phyloP scores from a whole-genome alignment of 768 basidiomycete genomes.

The Lactarius psammicola region DNA sequence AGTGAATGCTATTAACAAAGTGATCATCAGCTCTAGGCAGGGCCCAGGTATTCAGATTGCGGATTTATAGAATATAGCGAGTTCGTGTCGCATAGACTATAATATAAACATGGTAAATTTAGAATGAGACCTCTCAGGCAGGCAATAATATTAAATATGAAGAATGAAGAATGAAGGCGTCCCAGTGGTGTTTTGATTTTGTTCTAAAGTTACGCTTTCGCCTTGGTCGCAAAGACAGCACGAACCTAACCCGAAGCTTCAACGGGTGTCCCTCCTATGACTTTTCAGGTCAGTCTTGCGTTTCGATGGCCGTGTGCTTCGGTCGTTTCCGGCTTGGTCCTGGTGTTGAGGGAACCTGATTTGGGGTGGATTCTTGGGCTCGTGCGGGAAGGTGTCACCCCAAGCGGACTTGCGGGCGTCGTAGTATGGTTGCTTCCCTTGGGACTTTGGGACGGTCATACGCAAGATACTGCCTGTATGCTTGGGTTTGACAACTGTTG shows the following conservation, averaged over 20 bases:
- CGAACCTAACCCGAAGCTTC: not conserved
- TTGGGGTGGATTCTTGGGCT: constrained; percentile 73
- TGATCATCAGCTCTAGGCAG: constrained; percentile 79
- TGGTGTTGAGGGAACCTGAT: constrained; percentile 49
- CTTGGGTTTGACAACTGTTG: constrained; percentile 14
- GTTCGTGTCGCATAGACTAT: not conserved
- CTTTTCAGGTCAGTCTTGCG: not conserved
- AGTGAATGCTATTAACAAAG: constrained; percentile 78
- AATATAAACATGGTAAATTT: not conserved
- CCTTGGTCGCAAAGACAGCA: not conserved
- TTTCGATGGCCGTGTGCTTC: constrained; percentile 30
- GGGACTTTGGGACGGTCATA: constrained; percentile 86
- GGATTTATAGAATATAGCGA: constrained; percentile 51
- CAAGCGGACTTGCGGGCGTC: constrained; percentile 91
- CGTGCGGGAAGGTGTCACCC: constrained; percentile 96
- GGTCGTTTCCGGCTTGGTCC: constrained; percentile 35
- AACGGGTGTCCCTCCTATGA: not conserved
- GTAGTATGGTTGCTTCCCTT: constrained; percentile 93
- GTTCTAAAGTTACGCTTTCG: not conserved
- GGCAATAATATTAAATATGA: not conserved
- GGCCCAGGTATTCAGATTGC: constrained; percentile 89
- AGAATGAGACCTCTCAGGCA: not conserved
- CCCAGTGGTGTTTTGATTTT: not conserved
- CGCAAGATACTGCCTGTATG: constrained; percentile 85
- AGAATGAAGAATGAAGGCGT: not conserved